Base-by-base conservation (phyloP, 1,284 basidiomycete species). In the Sporisorium reilianum region DNA sequence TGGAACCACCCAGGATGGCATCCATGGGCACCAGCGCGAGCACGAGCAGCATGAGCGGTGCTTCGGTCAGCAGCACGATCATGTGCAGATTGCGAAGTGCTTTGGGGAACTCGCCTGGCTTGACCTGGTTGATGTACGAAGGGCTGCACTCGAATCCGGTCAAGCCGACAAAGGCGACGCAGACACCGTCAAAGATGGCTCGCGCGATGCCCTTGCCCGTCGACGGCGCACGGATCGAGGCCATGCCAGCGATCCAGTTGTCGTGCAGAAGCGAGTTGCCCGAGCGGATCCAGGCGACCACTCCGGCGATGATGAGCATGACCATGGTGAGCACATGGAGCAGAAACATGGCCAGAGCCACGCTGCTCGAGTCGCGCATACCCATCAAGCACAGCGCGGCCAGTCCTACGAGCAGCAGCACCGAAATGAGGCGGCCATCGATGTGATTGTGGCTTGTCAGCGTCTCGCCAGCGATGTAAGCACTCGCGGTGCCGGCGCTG, bases 141-240 rank as follows among this genome's bases (percentile, higher is more conserved):
- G 74, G 73, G 36, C 64, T 75, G 58, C 67, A 77, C 53, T 80
- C 78, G 59, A 80, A 56, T 6, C 78, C 78, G 11, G 78, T 80
- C 25, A 80, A 53, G 20, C 78, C 78, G 23, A 80, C 76, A 65
- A 80, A 80, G 26, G 69, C 76, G 14, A 77, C 64, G 40, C 72
- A 73, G 30, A 68, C 51, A 23, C 69, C 76, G 30, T 78, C 76
- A 53, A 78, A 80, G 40, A 80, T 52, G 32, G 63, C 66, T n/a
- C 70, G 28, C 5, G 67, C 75, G 3, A 69, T 65, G 10, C 64
- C 62, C 41, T 71, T 75, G 49, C 68, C 73, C 6, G 65, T 57
- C 0, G 52, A 46, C 1, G 68, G 41, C 4, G 64, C 52, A 9
- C 55, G 40, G 3, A 71, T 30, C 10, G 54, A 14, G 1, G 67